Conservation (phyloP, 352 stramenopile species). For the Thalassiosira mediterranea region DNA sequence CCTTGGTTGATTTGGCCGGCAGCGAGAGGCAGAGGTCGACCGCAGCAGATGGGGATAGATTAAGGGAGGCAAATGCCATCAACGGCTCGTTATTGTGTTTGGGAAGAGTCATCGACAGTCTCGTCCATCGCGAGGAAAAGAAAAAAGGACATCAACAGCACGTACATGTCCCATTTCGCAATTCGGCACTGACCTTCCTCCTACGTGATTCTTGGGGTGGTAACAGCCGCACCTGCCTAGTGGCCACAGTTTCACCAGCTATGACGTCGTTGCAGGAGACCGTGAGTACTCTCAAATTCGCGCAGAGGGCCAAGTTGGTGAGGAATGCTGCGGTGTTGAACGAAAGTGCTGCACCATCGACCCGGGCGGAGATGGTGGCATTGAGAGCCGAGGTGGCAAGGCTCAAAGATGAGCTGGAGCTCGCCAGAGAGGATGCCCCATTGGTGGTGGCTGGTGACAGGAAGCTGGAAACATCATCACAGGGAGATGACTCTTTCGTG, state of each 20-base stretch:
- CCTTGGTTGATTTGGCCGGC: constrained; percentile 61
- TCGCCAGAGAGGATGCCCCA: too few species aligned
- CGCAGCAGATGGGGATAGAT: constrained; percentile 86
- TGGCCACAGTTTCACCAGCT: constrained; percentile 56
- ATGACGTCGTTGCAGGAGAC: constrained; percentile 37
- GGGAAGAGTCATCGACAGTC: constrained; percentile 93
- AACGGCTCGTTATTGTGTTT: constrained; percentile 93
- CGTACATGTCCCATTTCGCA: constrained; percentile 92
- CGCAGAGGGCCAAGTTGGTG: constrained; percentile 59
- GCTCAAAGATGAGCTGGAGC: constrained; percentile 13
- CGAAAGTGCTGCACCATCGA: constrained; percentile 53
- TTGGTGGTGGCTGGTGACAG: too few species aligned
- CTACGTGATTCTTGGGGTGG: constrained; percentile 53
- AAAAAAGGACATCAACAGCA: background rate
- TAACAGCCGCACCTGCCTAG: constrained; percentile 54
- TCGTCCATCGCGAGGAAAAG: constrained; percentile 78
- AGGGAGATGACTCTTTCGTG: too few species aligned
- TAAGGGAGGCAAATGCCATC: constrained; percentile 96
- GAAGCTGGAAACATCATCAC: too few species aligned
- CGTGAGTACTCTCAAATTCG: constrained; percentile 58
- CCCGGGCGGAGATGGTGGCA: constrained; percentile 28
- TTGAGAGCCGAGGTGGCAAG: constrained; percentile 45
- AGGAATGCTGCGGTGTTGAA: constrained; percentile 57
- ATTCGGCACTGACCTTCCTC: constrained; percentile 89
- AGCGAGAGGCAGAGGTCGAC: constrained; percentile 53